phyloP scores from a whole-genome alignment of 2,329 filamentous ascomycete species.

The Chaetoscypha palmicola region DNA sequence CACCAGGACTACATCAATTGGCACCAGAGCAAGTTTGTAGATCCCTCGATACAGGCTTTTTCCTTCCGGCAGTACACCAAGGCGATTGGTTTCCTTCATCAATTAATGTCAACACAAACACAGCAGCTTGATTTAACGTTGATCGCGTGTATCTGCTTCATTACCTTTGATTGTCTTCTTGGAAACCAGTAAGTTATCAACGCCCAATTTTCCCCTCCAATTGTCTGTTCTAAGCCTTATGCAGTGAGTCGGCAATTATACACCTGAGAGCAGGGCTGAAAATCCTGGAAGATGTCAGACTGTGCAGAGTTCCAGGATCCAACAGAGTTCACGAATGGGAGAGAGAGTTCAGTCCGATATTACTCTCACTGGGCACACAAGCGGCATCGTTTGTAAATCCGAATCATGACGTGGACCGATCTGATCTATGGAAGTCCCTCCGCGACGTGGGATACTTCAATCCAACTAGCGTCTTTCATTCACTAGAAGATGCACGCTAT shows the following conservation, averaged over 20 bases:
- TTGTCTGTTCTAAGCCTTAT: conserved; percentile 9
- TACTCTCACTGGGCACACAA: conserved; percentile 25
- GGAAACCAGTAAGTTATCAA: conserved; percentile 21
- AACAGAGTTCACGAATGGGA: conserved; percentile 17
- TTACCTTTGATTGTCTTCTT: conserved; percentile 49
- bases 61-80: conserved; percentile 53
- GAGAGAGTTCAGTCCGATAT: conserved; percentile 20
- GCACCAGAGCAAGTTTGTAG: conserved; percentile 39
- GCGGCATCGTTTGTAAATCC: conserved; percentile 25
- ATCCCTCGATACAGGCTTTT: conserved; percentile 31
- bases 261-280: conserved; percentile 26
- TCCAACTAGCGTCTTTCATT: conserved; percentile 34
- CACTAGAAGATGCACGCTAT: conserved; percentile 47
- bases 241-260: conserved; percentile 23
- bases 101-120: conserved; percentile 21
- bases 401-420: conserved; percentile 16
- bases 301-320: conserved; percentile 7
- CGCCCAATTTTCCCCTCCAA: not conserved
- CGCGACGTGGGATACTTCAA: conserved; percentile 13
- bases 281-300: conserved; percentile 24
- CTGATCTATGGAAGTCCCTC: conserved; percentile 19
- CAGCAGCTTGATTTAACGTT: conserved; percentile 36
- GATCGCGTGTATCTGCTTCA: conserved; percentile 56
- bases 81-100: conserved; percentile 37
- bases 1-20: conserved; percentile 29